Conservation (phyloP, 257 asterid species). For the Nicotiana knightiana region DNA sequence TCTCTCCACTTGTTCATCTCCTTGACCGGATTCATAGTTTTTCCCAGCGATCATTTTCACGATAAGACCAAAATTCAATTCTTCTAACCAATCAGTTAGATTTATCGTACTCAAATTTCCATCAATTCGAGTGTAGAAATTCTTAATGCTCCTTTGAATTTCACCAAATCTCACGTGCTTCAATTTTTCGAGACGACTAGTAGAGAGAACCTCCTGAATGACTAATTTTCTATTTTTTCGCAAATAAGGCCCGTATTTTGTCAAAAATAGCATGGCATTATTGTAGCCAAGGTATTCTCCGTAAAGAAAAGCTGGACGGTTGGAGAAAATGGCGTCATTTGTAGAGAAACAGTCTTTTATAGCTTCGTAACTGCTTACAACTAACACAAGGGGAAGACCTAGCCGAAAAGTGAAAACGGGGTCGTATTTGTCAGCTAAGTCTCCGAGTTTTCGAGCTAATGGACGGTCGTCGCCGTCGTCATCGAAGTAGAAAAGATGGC, state of each 20-base stretch:
- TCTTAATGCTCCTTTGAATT: neutral
- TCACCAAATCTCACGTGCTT: no score
- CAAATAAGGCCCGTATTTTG: constrained; percentile 19
- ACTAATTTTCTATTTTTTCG: constrained; percentile 14
- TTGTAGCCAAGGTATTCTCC: neutral
- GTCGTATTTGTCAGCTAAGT: no score
- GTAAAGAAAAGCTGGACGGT: neutral
- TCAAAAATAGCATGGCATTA: constrained; percentile 17
- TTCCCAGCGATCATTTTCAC: neutral
- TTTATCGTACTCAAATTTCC: neutral
- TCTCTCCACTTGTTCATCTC: neutral
- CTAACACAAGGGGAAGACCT: no score
- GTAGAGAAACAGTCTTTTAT: no score
- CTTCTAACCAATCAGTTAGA: constrained; percentile 8
- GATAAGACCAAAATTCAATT: constrained; percentile 14
- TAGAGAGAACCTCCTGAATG: constrained; percentile 7
- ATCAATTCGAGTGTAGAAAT: neutral
- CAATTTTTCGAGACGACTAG: neutral
- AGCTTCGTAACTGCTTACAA: no score
- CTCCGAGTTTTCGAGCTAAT: no score
- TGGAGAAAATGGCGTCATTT: constrained; percentile 8
- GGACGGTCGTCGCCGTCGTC: neutral
- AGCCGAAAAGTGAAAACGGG: no score
- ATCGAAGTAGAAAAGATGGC: neutral
- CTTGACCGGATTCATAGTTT: neutral